These are phyloP conservation scores for Aspergillus pseudoviridinutans DNA, from an alignment of 2,329 filamentous ascomycete species.

Conservation along the genomic window DNA sequence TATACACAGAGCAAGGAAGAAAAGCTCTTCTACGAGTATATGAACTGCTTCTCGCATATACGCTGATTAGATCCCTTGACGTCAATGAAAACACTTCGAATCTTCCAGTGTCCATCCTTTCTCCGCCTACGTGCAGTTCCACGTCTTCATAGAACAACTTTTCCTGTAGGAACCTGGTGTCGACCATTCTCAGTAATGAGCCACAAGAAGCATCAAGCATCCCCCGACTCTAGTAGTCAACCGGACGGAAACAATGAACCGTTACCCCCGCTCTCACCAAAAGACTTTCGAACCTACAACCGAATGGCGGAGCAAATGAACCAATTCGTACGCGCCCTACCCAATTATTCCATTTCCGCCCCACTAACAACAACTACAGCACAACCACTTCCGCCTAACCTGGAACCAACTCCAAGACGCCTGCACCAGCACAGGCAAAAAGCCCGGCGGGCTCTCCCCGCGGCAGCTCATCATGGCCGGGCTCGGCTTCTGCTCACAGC, in stretches of 20 bases:
- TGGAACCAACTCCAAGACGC: constrained; percentile 71
- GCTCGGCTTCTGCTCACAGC: constrained; percentile 64
- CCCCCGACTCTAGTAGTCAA: not conserved
- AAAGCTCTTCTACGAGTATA: not conserved
- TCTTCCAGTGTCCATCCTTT: not conserved
- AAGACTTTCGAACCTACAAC: constrained; percentile 69
- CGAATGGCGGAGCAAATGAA: constrained; percentile 73
- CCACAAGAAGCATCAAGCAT: not conserved
- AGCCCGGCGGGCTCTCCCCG: constrained; percentile 62
- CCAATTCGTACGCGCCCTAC: constrained; percentile 53
- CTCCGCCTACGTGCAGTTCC: not conserved
- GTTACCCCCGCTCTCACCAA: constrained; percentile 60
- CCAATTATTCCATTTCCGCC: not conserved
- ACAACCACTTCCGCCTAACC: constrained; percentile 69
- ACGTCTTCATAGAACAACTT: not conserved
- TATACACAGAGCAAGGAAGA: not conserved
- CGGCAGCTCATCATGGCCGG: constrained; percentile 65
- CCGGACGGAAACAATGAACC: constrained; percentile 13
- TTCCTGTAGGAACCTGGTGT: not conserved
- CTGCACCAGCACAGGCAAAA: constrained; percentile 52
- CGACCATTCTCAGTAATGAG: not conserved
- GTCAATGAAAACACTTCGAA: not conserved
- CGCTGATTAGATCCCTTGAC: not conserved
- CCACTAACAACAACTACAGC: constrained; percentile 44
- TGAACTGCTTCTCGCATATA: not conserved